Evolutionary conservation across 148 eudicot genomes (phyloP).

Genomic region (Rhododendron williamsianum): DNA sequence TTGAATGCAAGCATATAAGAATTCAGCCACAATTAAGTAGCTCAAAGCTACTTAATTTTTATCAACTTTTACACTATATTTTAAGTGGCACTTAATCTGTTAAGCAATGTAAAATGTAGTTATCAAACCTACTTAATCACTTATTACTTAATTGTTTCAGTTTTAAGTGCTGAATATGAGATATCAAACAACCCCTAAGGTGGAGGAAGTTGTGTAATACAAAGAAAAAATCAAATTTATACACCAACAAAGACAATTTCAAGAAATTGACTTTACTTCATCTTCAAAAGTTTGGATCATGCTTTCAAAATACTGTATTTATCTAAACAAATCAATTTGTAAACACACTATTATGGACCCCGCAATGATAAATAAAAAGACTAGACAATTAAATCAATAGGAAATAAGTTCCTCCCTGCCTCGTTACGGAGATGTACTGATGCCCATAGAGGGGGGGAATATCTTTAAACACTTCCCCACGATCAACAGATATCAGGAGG

Average conservation of each 20-base stretch:
- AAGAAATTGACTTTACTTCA: background rate
- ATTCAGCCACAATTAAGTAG: too few relatives aligned
- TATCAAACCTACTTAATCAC: too few relatives aligned
- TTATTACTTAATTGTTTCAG: too few relatives aligned
- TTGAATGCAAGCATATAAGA: too few relatives aligned
- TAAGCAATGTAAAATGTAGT: too few relatives aligned
- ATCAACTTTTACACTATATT: too few relatives aligned
- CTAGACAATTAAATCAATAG: background rate
- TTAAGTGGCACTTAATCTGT: too few relatives aligned
- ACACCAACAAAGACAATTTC: background rate
- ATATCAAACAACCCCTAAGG: too few relatives aligned
- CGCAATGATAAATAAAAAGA: background rate
- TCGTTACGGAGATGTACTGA: background rate
- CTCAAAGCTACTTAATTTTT: too few relatives aligned
- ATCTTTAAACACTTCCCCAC: background rate
- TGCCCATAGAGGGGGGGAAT: background rate
- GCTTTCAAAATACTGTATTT: background rate
- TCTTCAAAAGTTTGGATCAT: background rate
- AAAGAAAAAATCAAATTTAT: background rate
- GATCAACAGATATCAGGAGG: background rate
- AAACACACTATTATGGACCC: background rate
- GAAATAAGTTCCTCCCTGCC: background rate
- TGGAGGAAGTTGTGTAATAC: background rate
- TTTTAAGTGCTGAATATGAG: too few relatives aligned
- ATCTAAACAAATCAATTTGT: background rate